Base-by-base conservation (phyloP, 169 alveolate species). In the Plasmodium berghei region DNA sequence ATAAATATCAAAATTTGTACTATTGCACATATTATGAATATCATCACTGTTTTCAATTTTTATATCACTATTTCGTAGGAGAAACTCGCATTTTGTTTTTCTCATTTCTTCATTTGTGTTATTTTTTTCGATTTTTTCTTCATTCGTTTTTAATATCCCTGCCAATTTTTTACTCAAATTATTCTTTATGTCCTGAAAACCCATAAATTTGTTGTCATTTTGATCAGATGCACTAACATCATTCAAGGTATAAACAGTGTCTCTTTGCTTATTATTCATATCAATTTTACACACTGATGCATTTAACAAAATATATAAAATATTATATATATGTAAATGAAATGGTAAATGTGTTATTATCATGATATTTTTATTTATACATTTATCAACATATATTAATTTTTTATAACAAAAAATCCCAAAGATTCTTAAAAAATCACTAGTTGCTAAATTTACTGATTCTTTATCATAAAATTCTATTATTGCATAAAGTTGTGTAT, bases 381-480 rank as follows among this genome's bases (percentile, higher is more conserved):
- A 80, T 45, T 54, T 80, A 80, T 80, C 90, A 66, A 80, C 90
- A 67, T 80, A 80, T 46, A 80, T 71, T 80, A 80, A 80, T 80
- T 80, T 80, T 12, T 80, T 80, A 28, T 67, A 80, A 42, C 90
- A 80, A 34, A 80, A 80, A 28, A 80, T 80, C 2, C 90, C 90
- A 67, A 80, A 80, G 24, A 80, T 80, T 42, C 90, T 64, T 71
- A 80, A 18, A 55, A 80, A 80, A 12, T 80, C 90, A 61, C 90
- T 66, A 16, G 90, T 80, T 9, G 90, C 90, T 22, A 59, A 34
- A 16, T 40, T 24, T 45, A 83, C 90, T 0, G 90, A 80, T 67
- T 80, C 58, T 22, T 67, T 64, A 16, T 80, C 83, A 66, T 66
- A 66, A 20, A 80, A 80, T 54, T 80, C 90, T 26, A 80, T 67